phyloP scores from a whole-genome alignment of 129 eudicot genomes.

The Daucus carota region DNA sequence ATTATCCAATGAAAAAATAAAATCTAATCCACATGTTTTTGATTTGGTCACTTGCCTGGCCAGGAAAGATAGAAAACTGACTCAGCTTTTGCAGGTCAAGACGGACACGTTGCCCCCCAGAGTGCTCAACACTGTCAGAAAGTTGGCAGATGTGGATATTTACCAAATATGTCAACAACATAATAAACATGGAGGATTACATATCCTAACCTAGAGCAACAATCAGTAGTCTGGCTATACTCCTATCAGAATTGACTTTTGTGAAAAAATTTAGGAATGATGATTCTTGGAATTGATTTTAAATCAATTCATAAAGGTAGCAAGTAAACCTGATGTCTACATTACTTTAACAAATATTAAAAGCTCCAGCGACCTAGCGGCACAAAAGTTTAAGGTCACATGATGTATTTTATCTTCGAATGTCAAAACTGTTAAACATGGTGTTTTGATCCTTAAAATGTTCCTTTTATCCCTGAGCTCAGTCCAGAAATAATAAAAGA shows the following conservation, averaged over 20 bases:
- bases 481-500: not conserved
- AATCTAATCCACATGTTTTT: not conserved
- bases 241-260: not conserved
- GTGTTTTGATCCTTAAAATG: not conserved
- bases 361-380: not conserved
- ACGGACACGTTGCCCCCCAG: slow-evolving; percentile 99
- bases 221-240: not conserved
- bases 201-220: not conserved
- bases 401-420: too few species aligned
- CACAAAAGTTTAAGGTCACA: too few species aligned
- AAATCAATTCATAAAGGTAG: not conserved
- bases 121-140: slow-evolving; percentile 80
- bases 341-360: not conserved
- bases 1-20: not conserved
- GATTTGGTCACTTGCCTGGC: slow-evolving; percentile 51
- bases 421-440: not conserved
- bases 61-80: slow-evolving; percentile 89
- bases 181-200: slow-evolving; percentile 6
- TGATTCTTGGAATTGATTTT: not conserved
- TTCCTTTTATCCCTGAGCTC: not conserved
- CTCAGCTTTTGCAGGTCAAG: slow-evolving; percentile 84
- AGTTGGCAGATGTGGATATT: not conserved
- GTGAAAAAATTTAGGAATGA: not conserved
- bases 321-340: not conserved
- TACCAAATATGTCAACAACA: not conserved